Percentiles rank a stretch among this genome's conserved stretches.
Conservation (phyloP, 192 early-diverging fungal species). For the Coemansia sp. region DNA sequence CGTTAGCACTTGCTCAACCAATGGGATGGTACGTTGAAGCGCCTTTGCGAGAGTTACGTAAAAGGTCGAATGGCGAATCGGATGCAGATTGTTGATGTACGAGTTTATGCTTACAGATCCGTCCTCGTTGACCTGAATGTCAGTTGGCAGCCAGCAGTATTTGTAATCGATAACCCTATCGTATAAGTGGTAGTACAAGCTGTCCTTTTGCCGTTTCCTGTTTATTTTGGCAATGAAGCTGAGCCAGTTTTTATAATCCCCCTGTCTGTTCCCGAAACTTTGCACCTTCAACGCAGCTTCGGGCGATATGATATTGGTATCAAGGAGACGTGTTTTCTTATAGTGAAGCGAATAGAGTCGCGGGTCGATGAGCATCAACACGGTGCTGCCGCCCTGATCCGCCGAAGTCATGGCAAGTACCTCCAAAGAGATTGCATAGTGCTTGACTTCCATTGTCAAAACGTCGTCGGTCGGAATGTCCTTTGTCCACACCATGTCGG, state of each 20-base stretch:
- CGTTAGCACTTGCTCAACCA: conserved; percentile 56
- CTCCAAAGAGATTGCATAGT: background rate
- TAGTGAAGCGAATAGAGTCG: background rate
- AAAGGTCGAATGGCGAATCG: conserved; percentile 29
- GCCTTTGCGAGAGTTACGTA: conserved; percentile 48
- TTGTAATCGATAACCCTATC: no score
- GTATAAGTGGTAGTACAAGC: no score
- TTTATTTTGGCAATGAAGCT: background rate
- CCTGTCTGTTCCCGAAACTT: background rate
- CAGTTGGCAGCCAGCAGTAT: conserved; percentile 62
- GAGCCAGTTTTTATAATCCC: background rate
- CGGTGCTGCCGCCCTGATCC: background rate
- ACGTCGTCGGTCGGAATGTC: background rate
- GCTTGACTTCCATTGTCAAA: conserved; percentile 5
- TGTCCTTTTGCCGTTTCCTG: no score
- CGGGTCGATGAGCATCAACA: background rate
- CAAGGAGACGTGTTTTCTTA: conserved; percentile 3
- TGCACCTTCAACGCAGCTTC: background rate
- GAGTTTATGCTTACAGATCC: conserved; percentile 39
- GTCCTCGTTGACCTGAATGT: conserved; percentile 45
- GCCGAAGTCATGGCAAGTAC: background rate
- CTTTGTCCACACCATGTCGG: conserved; percentile 10
- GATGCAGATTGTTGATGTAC: no score
- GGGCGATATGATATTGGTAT: background rate
- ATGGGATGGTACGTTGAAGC: conserved; percentile 53